Percentiles rank a stretch among this genome's conserved stretches.
Conservation (phyloP, 768 basidiomycete species). For the Termitomyces bulborhizus region DNA sequence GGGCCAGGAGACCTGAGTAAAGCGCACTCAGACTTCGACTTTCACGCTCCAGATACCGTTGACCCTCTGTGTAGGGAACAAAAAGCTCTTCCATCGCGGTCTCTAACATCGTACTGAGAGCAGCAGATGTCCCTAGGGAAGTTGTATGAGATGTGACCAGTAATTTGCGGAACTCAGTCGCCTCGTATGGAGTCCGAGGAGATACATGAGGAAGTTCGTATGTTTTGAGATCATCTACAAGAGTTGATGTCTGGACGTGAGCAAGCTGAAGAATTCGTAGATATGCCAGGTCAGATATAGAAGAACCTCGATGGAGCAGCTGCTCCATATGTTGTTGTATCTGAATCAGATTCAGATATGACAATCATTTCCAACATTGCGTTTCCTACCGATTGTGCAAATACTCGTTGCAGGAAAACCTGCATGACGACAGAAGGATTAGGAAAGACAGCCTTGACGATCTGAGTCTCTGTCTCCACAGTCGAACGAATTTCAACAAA, state of each 20-base stretch:
- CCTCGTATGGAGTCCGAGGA: conserved; percentile 59
- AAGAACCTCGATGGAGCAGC: conserved; percentile 67
- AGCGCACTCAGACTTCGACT: conserved; percentile 75
- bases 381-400: conserved; percentile 84
- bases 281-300: conserved; percentile 84
- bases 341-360: conserved; percentile 31
- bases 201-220: conserved; percentile 76
- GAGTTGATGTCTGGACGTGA: conserved; percentile 66
- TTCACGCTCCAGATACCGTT: conserved; percentile 88
- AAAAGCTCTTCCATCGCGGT: conserved; percentile 95
- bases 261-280: conserved; percentile 87
- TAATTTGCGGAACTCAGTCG: conserved; percentile 53
- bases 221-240: conserved; percentile 88
- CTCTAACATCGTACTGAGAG: conserved; percentile 87
- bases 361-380: background rate
- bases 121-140: conserved; percentile 41
- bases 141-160: conserved; percentile 39
- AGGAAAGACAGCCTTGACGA: conserved; percentile 97
- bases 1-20: conserved; percentile 63
- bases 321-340: conserved; percentile 96
- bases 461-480: conserved; percentile 93
- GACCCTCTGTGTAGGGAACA: conserved; percentile 88
- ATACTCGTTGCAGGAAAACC: conserved; percentile 94
- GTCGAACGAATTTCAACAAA: conserved; percentile 86
- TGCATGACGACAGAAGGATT: conserved; percentile 96